Evolutionary conservation across 2,329 filamentous ascomycete genomes (phyloP), one percentile per base, ranked within the genome.

Genomic region (Sclerotinia spermophila): DNA sequence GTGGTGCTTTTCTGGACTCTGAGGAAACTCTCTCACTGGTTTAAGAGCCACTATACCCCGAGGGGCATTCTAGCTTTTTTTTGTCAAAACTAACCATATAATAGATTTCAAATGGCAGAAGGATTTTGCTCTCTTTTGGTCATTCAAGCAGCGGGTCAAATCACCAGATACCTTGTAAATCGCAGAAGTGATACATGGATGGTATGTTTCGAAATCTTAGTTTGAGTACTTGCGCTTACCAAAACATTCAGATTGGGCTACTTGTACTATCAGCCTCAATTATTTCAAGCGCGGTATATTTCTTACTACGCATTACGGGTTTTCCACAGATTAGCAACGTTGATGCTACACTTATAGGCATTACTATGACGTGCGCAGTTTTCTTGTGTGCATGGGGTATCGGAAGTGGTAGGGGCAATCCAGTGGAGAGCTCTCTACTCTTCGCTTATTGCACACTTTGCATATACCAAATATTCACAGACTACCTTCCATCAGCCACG

Each of bases 361-460:
- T 95, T 60, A 92, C 94, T 59, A 92, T 98, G 79, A 97, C 95
- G 30, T 96, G 94, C 68, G 93, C 93, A 66, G 90, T 97, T 73
- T 97, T 98, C 78, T 85, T 99, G 21, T 96, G 93, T 79, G 92
- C 92, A 21, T 97, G 95, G 85, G 96, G 96, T 38, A 97, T 98
- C 76, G 92, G 92, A 73, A 97, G 93, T 77, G 95, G 95, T 2
- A 90, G 94, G 77, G 96, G 96, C 72, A 99, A 97, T 78, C 93
- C 95, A 2, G 92, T 98, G 69, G 95, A 99, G 82, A 97, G 93
- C 75, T 97, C 95, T 33, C 84, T 99, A 17, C 86, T 99, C 71
- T 98, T 99, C 79, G 95, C 96, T 78, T 99, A 99, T 81, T 89
- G 97, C 72, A 96, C 97, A n/a, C 90, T 99, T 73, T 98, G 95